Evolutionary conservation across 768 basidiomycete species (phyloP).

Genomic region (Lenzites betulinus): DNA sequence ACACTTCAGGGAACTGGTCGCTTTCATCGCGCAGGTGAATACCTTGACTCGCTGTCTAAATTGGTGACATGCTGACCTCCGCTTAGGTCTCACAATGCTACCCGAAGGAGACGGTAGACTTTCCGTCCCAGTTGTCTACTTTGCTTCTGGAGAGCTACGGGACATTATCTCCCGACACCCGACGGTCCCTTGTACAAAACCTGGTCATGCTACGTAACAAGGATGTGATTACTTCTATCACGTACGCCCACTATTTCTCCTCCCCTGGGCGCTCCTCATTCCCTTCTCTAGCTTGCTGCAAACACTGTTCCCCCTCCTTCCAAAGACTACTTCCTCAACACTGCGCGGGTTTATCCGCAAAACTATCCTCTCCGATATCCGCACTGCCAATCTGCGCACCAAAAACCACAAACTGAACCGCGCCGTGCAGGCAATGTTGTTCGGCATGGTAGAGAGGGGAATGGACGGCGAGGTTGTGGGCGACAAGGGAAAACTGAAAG

Average conservation of each 20-base stretch:
- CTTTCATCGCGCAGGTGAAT: constrained; percentile 85
- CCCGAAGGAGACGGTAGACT: constrained; percentile 84
- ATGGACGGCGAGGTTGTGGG: constrained; percentile 81
- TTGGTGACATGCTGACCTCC: not conserved
- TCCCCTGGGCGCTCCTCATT: not conserved
- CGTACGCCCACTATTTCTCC: constrained; percentile 54
- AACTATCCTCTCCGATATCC: constrained; percentile 92
- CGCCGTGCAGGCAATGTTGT: constrained; percentile 93
- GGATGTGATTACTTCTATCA: constrained; percentile 87
- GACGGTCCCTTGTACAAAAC: constrained; percentile 85
- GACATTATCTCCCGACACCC: constrained; percentile 73
- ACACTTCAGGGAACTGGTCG: constrained; percentile 83
- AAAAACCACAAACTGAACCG: constrained; percentile 97
- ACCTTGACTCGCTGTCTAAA: not conserved
- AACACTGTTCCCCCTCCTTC: constrained; percentile 91
- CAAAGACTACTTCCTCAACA: constrained; percentile 85
- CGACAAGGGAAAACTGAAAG: constrained; percentile 77
- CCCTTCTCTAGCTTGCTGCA: constrained; percentile 69
- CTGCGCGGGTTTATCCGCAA: constrained; percentile 86
- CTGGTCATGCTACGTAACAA: constrained; percentile 94
- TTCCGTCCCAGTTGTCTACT: constrained; percentile 77
- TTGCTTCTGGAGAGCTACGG: constrained; percentile 81
- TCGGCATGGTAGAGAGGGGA: constrained; percentile 93
- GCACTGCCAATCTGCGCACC: constrained; percentile 81
- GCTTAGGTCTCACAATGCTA: constrained; percentile 87